These are phyloP conservation scores for Malus fusca DNA, from an alignment of 306 rosid genomes.

Conservation along the genomic window DNA sequence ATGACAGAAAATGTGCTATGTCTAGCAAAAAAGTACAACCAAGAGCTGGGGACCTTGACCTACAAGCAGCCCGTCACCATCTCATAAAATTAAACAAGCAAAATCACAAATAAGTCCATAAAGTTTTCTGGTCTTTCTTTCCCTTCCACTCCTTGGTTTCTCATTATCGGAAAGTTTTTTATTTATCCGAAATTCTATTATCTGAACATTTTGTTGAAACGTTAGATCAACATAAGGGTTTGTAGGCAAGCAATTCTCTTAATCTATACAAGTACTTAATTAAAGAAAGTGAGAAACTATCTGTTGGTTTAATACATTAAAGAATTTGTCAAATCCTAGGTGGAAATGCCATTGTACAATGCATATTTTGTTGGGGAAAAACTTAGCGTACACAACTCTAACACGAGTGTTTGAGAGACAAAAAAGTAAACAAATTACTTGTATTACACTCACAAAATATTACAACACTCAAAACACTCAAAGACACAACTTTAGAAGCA, in stretches of 20 bases:
- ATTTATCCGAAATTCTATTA: not conserved
- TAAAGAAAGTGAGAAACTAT: not conserved
- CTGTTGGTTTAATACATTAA: not conserved
- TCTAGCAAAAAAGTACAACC: not conserved
- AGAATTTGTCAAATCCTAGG: too few species aligned
- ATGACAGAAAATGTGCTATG: not conserved
- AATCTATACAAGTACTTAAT: not conserved
- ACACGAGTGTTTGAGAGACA: too few species aligned
- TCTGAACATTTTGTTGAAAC: not conserved
- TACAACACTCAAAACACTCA: too few species aligned
- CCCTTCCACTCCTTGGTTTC: not conserved
- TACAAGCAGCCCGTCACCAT: not conserved
- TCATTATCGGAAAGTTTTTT: not conserved
- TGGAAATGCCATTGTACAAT: too few species aligned
- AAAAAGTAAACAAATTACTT: too few species aligned
- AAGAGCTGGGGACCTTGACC: not conserved
- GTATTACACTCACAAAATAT: too few species aligned
- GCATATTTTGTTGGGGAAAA: too few species aligned
- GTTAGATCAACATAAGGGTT: not conserved
- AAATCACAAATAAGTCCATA: not conserved
- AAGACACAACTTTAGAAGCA: too few species aligned
- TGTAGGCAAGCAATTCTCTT: not conserved
- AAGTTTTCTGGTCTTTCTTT: not conserved
- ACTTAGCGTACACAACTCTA: too few species aligned
- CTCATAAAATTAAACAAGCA: not conserved